Percentiles rank a stretch among this genome's conserved stretches.
phyloP scores from a whole-genome alignment of 352 stramenopile species.

The Phytophthora podocarpi region DNA sequence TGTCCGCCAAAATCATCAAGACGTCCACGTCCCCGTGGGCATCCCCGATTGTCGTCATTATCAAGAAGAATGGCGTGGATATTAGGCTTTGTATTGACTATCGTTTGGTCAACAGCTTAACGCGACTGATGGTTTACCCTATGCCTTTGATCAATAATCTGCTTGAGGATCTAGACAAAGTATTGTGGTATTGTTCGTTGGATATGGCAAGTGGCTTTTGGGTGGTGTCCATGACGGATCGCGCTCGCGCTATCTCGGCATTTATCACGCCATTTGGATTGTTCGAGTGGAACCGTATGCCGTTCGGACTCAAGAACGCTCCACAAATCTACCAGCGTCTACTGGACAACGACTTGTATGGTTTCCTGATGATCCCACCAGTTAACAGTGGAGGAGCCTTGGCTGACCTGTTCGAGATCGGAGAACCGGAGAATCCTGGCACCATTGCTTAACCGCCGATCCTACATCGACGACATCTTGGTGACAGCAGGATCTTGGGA shows the following conservation, averaged over 20 bases:
- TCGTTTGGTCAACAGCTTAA: slow-evolving; percentile 1
- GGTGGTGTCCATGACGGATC: slow-evolving; percentile 24
- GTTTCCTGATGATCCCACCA: neutral
- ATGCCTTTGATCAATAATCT: slow-evolving; percentile 3
- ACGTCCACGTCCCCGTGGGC: slow-evolving; percentile 30
- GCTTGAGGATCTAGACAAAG: slow-evolving; percentile 10
- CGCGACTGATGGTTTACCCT: slow-evolving; percentile 12
- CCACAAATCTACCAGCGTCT: slow-evolving; percentile 36
- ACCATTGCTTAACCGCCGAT: slow-evolving; percentile 9
- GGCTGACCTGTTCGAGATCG: no score
- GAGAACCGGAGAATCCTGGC: no score
- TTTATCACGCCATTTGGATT: slow-evolving; percentile 29
- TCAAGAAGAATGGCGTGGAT: slow-evolving; percentile 47
- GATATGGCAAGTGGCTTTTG: slow-evolving; percentile 34
- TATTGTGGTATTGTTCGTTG: slow-evolving; percentile 25
- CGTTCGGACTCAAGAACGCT: slow-evolving; percentile 29
- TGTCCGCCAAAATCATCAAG: slow-evolving; percentile 17
- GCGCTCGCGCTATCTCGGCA: slow-evolving; percentile 14
- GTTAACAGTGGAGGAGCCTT: no score
- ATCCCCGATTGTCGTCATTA: slow-evolving; percentile 43
- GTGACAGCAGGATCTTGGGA: slow-evolving; percentile 7
- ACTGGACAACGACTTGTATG: slow-evolving; percentile 31
- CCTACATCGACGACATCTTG: slow-evolving; percentile 36
- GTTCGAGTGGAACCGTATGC: slow-evolving; percentile 33
- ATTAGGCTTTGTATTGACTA: slow-evolving; percentile 42